Evolutionary conservation across 129 eudicot genomes (phyloP), one percentile per base, ranked within the genome.

Genomic region (Arctium lappa): DNA sequence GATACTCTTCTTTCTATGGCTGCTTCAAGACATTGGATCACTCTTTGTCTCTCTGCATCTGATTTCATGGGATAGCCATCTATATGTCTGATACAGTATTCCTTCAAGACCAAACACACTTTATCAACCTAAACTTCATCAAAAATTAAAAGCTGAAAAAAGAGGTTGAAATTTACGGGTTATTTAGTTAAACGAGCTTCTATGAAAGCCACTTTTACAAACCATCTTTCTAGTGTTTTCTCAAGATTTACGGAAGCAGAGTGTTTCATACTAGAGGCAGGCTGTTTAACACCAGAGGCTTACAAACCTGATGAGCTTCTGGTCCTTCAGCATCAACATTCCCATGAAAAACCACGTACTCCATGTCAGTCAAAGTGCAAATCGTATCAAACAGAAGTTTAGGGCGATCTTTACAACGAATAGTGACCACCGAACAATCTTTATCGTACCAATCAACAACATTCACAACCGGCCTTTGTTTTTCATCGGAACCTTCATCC

Each of bases 1-100:
- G 97, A 94, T 37, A 91, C 98, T 81, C 97, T 85, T 88, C 98
- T 90, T 86, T 85, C 86, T 30, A 94, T 94, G 6, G 98, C 98
- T 71, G 98, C 98, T 84, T 91, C 97, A 77, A 94, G 98, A 85
- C 98, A 94, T 9, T 94, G 98, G 70, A 94, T 92, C 71, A 94
- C 90, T 80, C 94, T 87, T 90, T 94, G 86, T 80, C 98, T 90
- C 91, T 94, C 98, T 48, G 93, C 97, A 66, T 94, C 97, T 6
- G 97, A 91, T 91, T 94, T 94, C 27, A 94, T 89, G 1, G 92
- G 92, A 22, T 92, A 94, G 38, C 98, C 98, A 80, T 94, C 98
- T 0, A 94, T 68, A 68, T 94, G 97, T 86, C 97, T 88, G 63
- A 94, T 87, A 75, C 92, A 92, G 69, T 90, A 92, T 77, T 92